phyloP scores from a whole-genome alignment of 805 yeast genomes.

The Kregervanrija fluxuum region DNA sequence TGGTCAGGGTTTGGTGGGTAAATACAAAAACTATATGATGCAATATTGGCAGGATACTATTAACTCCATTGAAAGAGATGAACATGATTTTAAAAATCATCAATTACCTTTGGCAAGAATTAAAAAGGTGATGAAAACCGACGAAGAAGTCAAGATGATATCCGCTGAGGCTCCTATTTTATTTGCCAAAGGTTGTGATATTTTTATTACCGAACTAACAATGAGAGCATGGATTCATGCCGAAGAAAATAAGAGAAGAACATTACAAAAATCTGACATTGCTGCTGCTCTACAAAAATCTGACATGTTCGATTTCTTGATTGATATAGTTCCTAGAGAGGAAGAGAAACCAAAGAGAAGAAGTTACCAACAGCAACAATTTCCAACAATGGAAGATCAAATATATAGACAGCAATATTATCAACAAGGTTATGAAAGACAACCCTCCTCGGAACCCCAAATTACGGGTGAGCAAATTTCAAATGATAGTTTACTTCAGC shows the following conservation, averaged over 20 bases:
- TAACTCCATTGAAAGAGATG: constrained; percentile 79
- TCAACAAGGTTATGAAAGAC: constrained; percentile 11
- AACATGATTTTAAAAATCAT: constrained; percentile 88
- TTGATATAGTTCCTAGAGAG: constrained; percentile 92
- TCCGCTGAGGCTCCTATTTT: constrained; percentile 97
- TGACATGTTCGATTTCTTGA: constrained; percentile 95
- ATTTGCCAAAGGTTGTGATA: constrained; percentile 97
- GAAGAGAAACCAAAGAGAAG: constrained; percentile 51
- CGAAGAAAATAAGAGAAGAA: constrained; percentile 90
- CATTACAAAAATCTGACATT: constrained; percentile 88
- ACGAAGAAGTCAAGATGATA: constrained; percentile 95
- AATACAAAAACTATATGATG: constrained; percentile 82
- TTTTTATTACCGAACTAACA: constrained; percentile 92
- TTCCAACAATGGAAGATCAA: neutral
- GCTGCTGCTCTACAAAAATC: constrained; percentile 91
- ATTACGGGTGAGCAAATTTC: constrained; percentile 13
- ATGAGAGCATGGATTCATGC: constrained; percentile 99
- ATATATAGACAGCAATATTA: constrained; percentile 12
- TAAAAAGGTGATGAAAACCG: constrained; percentile 96
- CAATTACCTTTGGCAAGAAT: constrained; percentile 94
- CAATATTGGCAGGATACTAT: constrained; percentile 97
- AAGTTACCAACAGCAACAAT: constrained; percentile 8
- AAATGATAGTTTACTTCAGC: constrained; percentile 14
- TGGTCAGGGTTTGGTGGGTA: constrained; percentile 83
- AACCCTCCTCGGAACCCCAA: constrained; percentile 1